Percentiles rank a stretch among this genome's conserved stretches.
phyloP scores from a whole-genome alignment of 495 filamentous ascomycete species.

The Neurospora sp. region DNA sequence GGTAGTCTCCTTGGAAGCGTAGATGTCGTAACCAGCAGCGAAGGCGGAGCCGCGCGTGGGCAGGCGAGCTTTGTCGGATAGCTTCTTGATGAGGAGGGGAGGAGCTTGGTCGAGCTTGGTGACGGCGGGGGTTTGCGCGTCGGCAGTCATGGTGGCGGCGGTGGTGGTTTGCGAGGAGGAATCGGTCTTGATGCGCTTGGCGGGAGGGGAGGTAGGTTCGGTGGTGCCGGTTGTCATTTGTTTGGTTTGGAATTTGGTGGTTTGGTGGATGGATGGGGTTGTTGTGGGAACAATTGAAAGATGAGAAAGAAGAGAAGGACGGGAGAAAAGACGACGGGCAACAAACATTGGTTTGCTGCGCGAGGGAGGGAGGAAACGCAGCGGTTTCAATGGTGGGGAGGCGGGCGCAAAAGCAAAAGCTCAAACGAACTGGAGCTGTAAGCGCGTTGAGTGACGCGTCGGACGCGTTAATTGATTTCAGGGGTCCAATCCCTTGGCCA shows the following conservation, averaged over 20 bases:
- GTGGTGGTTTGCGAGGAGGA: constrained; percentile 5
- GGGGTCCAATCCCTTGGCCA: neutral
- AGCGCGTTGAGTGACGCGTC: neutral
- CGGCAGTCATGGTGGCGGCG: constrained; percentile 7
- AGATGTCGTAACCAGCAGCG: constrained; percentile 90
- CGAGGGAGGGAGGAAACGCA: neutral
- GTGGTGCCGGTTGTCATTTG: constrained; percentile 45
- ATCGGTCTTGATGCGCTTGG: constrained; percentile 37
- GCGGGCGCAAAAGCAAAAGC: neutral
- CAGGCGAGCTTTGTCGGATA: constrained; percentile 57
- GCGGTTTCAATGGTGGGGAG: neutral
- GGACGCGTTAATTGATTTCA: neutral
- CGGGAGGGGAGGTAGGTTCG: constrained; percentile 35
- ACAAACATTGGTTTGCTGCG: neutral
- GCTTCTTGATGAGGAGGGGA: constrained; percentile 74
- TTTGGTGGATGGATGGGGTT: no score
- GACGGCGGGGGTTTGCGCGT: constrained; percentile 26
- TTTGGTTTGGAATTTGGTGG: no score
- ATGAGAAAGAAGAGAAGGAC: neutral
- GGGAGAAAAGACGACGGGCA: neutral
- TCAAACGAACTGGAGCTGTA: neutral
- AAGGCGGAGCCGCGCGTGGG: constrained; percentile 84
- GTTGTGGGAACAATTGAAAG: neutral
- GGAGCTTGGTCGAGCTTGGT: constrained; percentile 30
- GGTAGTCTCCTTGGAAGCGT: constrained; percentile 56